Percentiles rank a stretch among this genome's conserved stretches.
Conservation (phyloP, 1,284 basidiomycete species). For the Cutaneotrichosporon dermatis region DNA sequence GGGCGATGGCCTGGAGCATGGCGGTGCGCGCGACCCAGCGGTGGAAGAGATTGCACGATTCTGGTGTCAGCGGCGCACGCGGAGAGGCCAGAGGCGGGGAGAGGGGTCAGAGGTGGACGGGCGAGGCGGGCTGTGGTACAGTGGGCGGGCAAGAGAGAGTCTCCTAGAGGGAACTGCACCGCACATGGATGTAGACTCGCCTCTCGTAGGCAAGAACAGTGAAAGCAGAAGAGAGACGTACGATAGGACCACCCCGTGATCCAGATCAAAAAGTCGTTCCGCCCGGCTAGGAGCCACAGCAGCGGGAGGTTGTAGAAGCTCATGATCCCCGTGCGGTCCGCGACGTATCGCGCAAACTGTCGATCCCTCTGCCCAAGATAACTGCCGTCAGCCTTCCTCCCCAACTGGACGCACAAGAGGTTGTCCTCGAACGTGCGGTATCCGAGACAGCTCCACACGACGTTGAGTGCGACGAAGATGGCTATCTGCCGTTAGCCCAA, state of each 20-base stretch:
- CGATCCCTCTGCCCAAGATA: not conserved
- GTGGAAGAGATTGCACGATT: constrained; percentile 30
- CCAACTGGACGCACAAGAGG: constrained; percentile 12
- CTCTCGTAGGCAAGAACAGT: no score
- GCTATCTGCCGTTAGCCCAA: constrained; percentile 18
- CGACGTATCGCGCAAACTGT: constrained; percentile 25
- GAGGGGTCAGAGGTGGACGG: no score
- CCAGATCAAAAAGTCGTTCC: constrained; percentile 36
- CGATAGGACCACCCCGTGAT: constrained; percentile 34
- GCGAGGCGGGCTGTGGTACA: no score
- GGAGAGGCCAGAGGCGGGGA: no score
- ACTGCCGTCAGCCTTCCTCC: not conserved
- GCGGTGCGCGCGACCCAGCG: constrained; percentile 30
- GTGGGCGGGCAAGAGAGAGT: no score
- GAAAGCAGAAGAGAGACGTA: constrained; percentile 1
- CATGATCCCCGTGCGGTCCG: constrained; percentile 33
- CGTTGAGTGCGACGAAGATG: constrained; percentile 24
- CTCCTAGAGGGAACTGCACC: no score
- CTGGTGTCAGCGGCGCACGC: not conserved
- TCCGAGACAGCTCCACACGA: constrained; percentile 47
- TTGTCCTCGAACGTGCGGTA: constrained; percentile 54
- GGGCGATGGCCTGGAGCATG: constrained; percentile 26
- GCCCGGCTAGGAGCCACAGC: constrained; percentile 26
- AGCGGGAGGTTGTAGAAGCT: constrained; percentile 32
- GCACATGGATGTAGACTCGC: no score